phyloP scores from a whole-genome alignment of 2,329 filamentous ascomycete genomes.

The Botryotinia convoluta region DNA sequence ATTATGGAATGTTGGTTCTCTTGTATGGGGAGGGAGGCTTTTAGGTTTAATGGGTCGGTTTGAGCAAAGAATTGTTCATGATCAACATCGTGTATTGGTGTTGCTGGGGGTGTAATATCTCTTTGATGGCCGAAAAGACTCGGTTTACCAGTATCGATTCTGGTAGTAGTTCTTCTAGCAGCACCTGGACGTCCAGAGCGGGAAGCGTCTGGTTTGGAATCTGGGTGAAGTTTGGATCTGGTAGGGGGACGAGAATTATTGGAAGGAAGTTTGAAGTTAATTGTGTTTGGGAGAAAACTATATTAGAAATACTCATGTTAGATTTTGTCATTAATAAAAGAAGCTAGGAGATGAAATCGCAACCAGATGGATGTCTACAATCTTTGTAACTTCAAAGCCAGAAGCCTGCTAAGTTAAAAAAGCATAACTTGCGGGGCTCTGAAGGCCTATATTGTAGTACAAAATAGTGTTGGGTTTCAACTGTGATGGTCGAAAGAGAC shows the following conservation, averaged over 20 bases:
- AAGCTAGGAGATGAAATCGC: neutral
- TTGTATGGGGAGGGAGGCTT: slow-evolving; percentile 54
- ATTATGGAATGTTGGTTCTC: slow-evolving; percentile 50
- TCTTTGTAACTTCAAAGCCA: neutral
- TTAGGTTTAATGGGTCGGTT: slow-evolving; percentile 50
- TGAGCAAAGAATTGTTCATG: slow-evolving; percentile 53
- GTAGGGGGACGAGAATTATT: slow-evolving; percentile 41
- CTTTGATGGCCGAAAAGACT: slow-evolving; percentile 36
- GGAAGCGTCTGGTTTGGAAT: neutral
- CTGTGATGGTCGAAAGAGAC: neutral
- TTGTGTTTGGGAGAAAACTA: slow-evolving; percentile 89
- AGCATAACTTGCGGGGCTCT: neutral
- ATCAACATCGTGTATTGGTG: slow-evolving; percentile 40
- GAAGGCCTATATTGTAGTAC: neutral
- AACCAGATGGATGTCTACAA: neutral
- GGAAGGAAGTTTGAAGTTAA: slow-evolving; percentile 75
- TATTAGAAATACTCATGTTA: neutral
- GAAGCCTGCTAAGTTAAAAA: neutral
- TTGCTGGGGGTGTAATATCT: slow-evolving; percentile 38
- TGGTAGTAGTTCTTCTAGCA: slow-evolving; percentile 45
- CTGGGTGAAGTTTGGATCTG: slow-evolving; percentile 4
- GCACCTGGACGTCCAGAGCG: slow-evolving; percentile 24
- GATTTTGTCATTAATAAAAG: slow-evolving; percentile 3
- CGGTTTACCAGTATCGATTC: slow-evolving; percentile 52
- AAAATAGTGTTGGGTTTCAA: too few relatives aligned